These are phyloP conservation scores for Teratosphaeria zuluensis DNA, from an alignment of 2,329 filamentous ascomycete genomes.

Conservation along the genomic window DNA sequence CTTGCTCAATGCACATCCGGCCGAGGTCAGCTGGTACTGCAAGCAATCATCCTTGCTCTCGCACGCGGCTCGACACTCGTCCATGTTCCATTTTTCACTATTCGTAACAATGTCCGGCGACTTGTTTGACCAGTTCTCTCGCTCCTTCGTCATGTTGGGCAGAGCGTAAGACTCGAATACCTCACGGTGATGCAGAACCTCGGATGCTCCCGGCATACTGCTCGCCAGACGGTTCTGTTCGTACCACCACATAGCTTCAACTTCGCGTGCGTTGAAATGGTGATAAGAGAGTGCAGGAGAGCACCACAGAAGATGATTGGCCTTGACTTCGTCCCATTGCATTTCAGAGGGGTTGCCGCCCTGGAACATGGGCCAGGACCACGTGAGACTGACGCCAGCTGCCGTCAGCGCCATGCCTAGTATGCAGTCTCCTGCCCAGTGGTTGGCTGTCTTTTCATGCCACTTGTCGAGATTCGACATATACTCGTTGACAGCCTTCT, in stretches of 20 bases:
- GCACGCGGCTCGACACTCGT: constrained; percentile 17
- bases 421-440: constrained; percentile 47
- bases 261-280: constrained; percentile 19
- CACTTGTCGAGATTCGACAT: constrained; percentile 30
- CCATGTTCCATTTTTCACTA: constrained; percentile 6
- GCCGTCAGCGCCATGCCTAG: constrained; percentile 40
- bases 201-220: background rate
- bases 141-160: constrained; percentile 12
- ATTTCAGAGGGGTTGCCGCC: constrained; percentile 31
- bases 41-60: constrained; percentile 11
- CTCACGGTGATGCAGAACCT: constrained; percentile 18
- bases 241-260: constrained; percentile 19
- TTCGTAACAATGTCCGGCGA: constrained; percentile 12
- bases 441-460: constrained; percentile 33
- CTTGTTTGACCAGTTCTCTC: constrained; percentile 18
- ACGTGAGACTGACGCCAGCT: constrained; percentile 34
- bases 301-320: constrained; percentile 31
- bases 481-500: constrained; percentile 27
- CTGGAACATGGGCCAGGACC: constrained; percentile 34
- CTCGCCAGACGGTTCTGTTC: constrained; percentile 19
- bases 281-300: constrained; percentile 30
- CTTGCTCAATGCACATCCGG: constrained; percentile 13
- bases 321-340: constrained; percentile 25
- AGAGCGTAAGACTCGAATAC: constrained; percentile 18
- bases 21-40: constrained; percentile 14